These are phyloP conservation scores for Colletotrichum orchidophilum DNA, from an alignment of 2,329 filamentous ascomycete species.

Conservation along the genomic window DNA sequence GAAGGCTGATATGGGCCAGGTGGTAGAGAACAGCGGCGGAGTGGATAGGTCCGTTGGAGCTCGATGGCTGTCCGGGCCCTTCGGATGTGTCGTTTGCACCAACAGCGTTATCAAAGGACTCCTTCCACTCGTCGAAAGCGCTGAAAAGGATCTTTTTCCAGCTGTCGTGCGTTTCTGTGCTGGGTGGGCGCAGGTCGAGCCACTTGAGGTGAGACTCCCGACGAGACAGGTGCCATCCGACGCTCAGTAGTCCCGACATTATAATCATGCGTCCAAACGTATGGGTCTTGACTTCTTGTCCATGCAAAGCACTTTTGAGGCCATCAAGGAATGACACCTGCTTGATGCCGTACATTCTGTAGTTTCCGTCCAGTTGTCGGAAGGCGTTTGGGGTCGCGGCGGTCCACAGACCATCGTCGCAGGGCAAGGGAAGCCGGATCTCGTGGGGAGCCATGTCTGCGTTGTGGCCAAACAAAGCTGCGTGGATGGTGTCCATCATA, in stretches of 20 bases:
- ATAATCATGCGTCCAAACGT: constrained; percentile 89
- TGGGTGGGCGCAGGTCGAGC: constrained; percentile 73
- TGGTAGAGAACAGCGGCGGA: constrained; percentile 85
- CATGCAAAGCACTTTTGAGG: constrained; percentile 84
- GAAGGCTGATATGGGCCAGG: constrained; percentile 87
- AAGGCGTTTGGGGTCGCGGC: constrained; percentile 82
- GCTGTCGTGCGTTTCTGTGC: constrained; percentile 70
- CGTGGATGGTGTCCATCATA: constrained; percentile 88
- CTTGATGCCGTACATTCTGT: constrained; percentile 82
- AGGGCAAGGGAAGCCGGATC: constrained; percentile 85
- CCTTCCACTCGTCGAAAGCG: constrained; percentile 89
- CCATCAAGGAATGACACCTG: constrained; percentile 85
- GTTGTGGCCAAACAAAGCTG: constrained; percentile 90
- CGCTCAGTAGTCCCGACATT: constrained; percentile 89
- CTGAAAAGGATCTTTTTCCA: constrained; percentile 81
- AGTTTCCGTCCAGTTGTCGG: constrained; percentile 77
- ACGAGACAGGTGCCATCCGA: constrained; percentile 92
- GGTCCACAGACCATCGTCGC: constrained; percentile 87
- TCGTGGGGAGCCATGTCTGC: constrained; percentile 93
- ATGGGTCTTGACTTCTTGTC: constrained; percentile 83
- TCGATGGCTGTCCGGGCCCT: constrained; percentile 60
- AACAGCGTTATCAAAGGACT: constrained; percentile 80
- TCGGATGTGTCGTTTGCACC: constrained; percentile 46
- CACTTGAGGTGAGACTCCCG: constrained; percentile 86
- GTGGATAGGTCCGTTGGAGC: constrained; percentile 72